These are phyloP conservation scores for Raffaelea deltoideospora DNA, from an alignment of 2,329 filamentous ascomycete species.

Conservation along the genomic window DNA sequence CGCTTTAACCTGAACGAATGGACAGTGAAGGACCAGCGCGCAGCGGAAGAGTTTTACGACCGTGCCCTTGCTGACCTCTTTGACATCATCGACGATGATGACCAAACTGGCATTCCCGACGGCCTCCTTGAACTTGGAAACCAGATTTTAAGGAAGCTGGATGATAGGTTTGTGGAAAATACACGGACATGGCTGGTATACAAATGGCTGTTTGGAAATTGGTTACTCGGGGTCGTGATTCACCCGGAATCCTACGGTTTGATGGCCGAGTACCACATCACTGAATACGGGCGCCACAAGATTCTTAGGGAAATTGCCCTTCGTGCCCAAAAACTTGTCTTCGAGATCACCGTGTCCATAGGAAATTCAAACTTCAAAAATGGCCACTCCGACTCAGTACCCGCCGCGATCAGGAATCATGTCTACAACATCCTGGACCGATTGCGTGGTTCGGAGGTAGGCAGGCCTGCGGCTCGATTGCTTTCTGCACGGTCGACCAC, in stretches of 20 bases:
- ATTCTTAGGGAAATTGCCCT: slow-evolving; percentile 67
- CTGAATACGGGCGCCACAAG: slow-evolving; percentile 75
- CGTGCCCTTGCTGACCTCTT: slow-evolving; percentile 69
- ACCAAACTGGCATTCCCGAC: slow-evolving; percentile 71
- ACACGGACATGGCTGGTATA: slow-evolving; percentile 75
- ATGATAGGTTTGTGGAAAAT: slow-evolving; percentile 54
- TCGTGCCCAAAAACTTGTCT: slow-evolving; percentile 63
- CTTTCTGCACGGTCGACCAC: slow-evolving; percentile 58
- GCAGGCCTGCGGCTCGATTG: slow-evolving; percentile 39
- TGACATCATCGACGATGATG: slow-evolving; percentile 70
- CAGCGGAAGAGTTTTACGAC: slow-evolving; percentile 79
- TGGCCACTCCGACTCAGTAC: slow-evolving; percentile 37
- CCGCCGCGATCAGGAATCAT: slow-evolving; percentile 48
- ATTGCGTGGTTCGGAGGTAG: slow-evolving; percentile 39
- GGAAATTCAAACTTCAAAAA: slow-evolving; percentile 2
- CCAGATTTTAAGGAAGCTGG: slow-evolving; percentile 65
- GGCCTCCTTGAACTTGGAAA: slow-evolving; percentile 73
- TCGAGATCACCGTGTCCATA: slow-evolving; percentile 43
- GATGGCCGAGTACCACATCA: slow-evolving; percentile 84
- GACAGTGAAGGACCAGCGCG: slow-evolving; percentile 64
- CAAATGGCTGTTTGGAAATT: slow-evolving; percentile 84
- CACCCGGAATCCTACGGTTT: slow-evolving; percentile 71
- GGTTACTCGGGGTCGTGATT: slow-evolving; percentile 68
- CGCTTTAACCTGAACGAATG: slow-evolving; percentile 58
- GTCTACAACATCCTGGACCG: slow-evolving; percentile 57